Evolutionary conservation across 2,329 filamentous ascomycete genomes (phyloP).

Genomic region (Cercospora sojina): DNA sequence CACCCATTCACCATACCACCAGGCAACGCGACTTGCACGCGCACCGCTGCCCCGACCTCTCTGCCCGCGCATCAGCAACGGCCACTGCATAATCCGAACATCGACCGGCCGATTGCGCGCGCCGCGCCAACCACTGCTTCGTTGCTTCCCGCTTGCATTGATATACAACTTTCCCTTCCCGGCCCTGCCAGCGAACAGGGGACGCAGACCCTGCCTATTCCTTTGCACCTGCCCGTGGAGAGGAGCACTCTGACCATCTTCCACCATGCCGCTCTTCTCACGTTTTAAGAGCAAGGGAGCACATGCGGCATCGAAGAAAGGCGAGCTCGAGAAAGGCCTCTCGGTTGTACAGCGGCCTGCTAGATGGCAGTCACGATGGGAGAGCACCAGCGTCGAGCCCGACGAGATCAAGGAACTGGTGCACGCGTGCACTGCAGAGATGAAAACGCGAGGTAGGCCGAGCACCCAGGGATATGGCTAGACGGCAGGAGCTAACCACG

Average conservation of each 20-base stretch:
- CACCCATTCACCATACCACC: neutral
- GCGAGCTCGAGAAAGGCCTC: slow-evolving; percentile 24
- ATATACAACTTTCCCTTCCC: neutral
- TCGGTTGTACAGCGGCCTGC: slow-evolving; percentile 63
- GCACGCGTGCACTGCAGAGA: slow-evolving; percentile 78
- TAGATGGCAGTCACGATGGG: slow-evolving; percentile 82
- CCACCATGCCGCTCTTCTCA: slow-evolving; percentile 58
- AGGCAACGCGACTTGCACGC: slow-evolving; percentile 8
- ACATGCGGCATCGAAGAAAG: slow-evolving; percentile 57
- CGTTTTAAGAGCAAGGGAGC: slow-evolving; percentile 73
- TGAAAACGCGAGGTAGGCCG: slow-evolving; percentile 84
- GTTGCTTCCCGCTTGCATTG: slow-evolving; percentile 1
- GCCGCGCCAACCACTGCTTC: neutral
- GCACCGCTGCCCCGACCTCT: neutral
- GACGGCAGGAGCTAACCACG: slow-evolving; percentile 14
- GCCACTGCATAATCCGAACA: neutral
- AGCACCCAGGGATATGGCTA: neutral
- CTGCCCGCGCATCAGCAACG: neutral
- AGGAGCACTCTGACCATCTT: neutral
- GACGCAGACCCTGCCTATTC: slow-evolving; percentile 5
- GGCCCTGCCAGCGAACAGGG: slow-evolving; percentile 2
- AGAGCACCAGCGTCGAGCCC: slow-evolving; percentile 75
- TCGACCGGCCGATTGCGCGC: neutral
- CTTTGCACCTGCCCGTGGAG: neutral
- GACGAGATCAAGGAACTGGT: slow-evolving; percentile 90